A percentile compares a stretch with the other conserved stretches of the same genome.
phyloP scores from a whole-genome alignment of 2,329 filamentous ascomycete species.

The Aureobasidium sp. region DNA sequence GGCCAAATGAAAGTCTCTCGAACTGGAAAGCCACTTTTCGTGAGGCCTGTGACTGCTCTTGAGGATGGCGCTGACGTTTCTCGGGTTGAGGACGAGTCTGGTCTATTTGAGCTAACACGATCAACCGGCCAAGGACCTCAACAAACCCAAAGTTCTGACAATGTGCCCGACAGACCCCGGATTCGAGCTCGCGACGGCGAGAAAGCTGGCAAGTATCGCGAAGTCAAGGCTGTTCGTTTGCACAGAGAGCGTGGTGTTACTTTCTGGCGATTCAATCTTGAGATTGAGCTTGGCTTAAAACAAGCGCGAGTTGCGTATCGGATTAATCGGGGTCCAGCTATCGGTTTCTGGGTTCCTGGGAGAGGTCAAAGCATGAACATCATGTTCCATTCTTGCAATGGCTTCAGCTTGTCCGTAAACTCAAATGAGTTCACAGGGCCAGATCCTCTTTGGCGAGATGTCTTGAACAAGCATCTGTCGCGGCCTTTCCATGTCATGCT shows the following conservation, averaged over 20 bases:
- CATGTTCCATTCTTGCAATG: constrained; percentile 98
- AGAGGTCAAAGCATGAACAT: constrained; percentile 86
- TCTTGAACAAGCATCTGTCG: constrained; percentile 84
- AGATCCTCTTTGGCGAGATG: constrained; percentile 93
- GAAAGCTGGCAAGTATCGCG: constrained; percentile 69
- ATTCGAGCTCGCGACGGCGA: constrained; percentile 63
- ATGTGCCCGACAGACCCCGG: constrained; percentile 36
- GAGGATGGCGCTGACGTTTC: constrained; percentile 73
- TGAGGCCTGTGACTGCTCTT: constrained; percentile 80
- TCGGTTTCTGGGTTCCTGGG: constrained; percentile 91
- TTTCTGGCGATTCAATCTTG: constrained; percentile 95
- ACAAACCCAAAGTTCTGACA: constrained; percentile 22
- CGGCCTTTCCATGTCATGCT: constrained; percentile 97
- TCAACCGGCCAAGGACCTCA: constrained; percentile 23
- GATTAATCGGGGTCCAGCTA: constrained; percentile 82
- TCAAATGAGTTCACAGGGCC: constrained; percentile 78
- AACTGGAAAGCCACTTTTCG: constrained; percentile 77
- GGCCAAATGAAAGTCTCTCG: constrained; percentile 80
- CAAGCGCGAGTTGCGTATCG: constrained; percentile 90
- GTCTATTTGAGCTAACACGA: constrained; percentile 60
- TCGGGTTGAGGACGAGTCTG: constrained; percentile 67
- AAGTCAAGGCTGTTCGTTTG: constrained; percentile 72
- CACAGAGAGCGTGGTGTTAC: constrained; percentile 81
- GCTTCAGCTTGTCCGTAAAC: constrained; percentile 76
- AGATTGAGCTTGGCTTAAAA: constrained; percentile 70